A percentile compares a stretch with the other conserved stretches of the same genome.
Evolutionary conservation across 73 alveolate species (phyloP).

Genomic region (Paramecium tetraurelia): DNA sequence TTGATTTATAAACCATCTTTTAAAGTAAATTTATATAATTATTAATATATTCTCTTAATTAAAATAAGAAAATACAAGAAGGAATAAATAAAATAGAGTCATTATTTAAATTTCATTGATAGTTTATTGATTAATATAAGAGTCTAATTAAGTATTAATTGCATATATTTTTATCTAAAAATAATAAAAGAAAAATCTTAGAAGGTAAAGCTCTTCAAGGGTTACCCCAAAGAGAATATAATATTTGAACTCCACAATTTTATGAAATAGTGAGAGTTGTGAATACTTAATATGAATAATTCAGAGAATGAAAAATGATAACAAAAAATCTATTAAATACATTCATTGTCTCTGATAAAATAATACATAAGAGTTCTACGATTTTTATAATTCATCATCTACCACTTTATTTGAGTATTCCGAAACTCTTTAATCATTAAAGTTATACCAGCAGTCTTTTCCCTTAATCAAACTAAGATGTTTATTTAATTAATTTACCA

Average conservation of each 20-base stretch:
- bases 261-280: background rate
- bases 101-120: no score
- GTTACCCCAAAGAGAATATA: background rate
- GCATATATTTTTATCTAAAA: no score
- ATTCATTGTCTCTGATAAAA: slow-evolving; percentile 38
- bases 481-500: background rate
- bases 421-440: slow-evolving; percentile 33
- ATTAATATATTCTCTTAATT: no score
- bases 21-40: no score
- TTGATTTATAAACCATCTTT: no score
- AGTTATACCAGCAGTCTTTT: background rate
- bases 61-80: no score
- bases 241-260: no score
- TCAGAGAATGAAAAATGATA: background rate
- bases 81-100: no score
- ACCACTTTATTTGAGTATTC: slow-evolving; percentile 25
- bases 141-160: no score
- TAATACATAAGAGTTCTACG: background rate
- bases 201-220: background rate
- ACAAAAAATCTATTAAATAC: background rate
- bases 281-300: background rate
- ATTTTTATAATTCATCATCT: slow-evolving; percentile 18
- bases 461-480: background rate
- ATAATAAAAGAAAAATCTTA: no score
- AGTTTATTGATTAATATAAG: no score